A percentile compares a stretch with the other conserved stretches of the same genome.
phyloP scores from a whole-genome alignment of 371 early-diverging fungal species.

The Rhizomucor pusillus region DNA sequence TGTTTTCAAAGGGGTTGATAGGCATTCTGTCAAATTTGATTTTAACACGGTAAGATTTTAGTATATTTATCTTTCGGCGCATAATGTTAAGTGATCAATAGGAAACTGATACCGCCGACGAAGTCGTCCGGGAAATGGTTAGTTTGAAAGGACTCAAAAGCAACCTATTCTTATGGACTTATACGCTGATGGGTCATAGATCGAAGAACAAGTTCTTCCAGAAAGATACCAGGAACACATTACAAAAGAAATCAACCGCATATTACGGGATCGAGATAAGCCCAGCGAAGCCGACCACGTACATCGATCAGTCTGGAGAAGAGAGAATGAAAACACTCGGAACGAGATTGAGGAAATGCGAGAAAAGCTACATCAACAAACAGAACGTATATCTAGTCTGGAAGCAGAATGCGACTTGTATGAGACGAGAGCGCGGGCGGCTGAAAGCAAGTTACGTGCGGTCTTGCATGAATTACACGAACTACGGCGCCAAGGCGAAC shows the following conservation, averaged over 20 bases:
- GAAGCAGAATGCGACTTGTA: constrained; percentile 37
- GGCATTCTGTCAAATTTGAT: constrained; percentile 73
- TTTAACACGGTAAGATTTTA: constrained; percentile 52
- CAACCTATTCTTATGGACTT: not conserved
- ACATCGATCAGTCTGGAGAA: constrained; percentile 37
- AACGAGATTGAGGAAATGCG: constrained; percentile 37
- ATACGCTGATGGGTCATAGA: constrained; percentile 20
- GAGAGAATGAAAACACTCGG: constrained; percentile 41
- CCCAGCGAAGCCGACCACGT: constrained; percentile 29
- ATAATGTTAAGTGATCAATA: constrained; percentile 1
- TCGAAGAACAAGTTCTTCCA: constrained; percentile 67
- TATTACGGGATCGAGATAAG: constrained; percentile 61
- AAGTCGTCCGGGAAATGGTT: constrained; percentile 77
- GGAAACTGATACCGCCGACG: constrained; percentile 77
- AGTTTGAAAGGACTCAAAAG: not conserved
- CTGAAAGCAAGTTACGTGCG: constrained; percentile 35
- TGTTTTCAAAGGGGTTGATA: constrained; percentile 67
- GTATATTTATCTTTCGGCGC: not conserved
- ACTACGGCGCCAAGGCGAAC: constrained; percentile 12
- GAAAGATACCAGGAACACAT: constrained; percentile 65
- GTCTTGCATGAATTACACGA: constrained; percentile 29
- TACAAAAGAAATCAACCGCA: constrained; percentile 72
- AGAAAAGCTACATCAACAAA: constrained; percentile 28
- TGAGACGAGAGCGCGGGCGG: constrained; percentile 34
- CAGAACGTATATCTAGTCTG: constrained; percentile 27